phyloP scores from a whole-genome alignment of 169 alveolate genomes.

The Besnoitia besnoiti region DNA sequence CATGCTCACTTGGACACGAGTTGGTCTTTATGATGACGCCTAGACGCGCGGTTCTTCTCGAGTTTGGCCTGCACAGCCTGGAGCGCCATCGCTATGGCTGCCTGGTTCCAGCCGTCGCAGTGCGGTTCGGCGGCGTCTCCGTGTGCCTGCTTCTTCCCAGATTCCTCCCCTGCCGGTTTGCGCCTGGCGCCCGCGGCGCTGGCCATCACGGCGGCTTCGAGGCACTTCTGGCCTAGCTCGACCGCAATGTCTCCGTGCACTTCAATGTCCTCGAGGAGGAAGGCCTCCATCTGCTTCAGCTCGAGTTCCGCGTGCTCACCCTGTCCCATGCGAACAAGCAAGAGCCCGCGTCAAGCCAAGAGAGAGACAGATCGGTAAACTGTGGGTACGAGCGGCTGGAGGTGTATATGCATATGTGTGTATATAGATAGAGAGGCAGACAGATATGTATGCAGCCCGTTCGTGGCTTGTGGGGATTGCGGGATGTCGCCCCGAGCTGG shows the following conservation, averaged over 20 bases:
- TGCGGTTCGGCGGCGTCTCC: neutral
- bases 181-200: neutral
- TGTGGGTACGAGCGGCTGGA: too few species aligned
- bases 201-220: neutral
- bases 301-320: neutral
- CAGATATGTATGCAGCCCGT: too few species aligned
- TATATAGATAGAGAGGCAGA: too few species aligned
- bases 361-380: too few species aligned
- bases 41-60: neutral
- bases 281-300: neutral
- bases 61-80: neutral
- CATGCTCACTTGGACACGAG: neutral
- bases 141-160: neutral
- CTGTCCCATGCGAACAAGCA: too few species aligned
- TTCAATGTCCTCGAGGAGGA: neutral
- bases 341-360: too few species aligned
- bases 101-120: neutral
- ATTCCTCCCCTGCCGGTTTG: neutral
- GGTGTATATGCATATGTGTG: too few species aligned
- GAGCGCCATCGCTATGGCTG: neutral
- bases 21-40: neutral
- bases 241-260: neutral
- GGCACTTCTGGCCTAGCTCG: neutral
- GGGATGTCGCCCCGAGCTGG: too few species aligned
- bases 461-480: too few species aligned